phyloP scores from a whole-genome alignment of 2,329 filamentous ascomycete species.

The Bertia moriformis region DNA sequence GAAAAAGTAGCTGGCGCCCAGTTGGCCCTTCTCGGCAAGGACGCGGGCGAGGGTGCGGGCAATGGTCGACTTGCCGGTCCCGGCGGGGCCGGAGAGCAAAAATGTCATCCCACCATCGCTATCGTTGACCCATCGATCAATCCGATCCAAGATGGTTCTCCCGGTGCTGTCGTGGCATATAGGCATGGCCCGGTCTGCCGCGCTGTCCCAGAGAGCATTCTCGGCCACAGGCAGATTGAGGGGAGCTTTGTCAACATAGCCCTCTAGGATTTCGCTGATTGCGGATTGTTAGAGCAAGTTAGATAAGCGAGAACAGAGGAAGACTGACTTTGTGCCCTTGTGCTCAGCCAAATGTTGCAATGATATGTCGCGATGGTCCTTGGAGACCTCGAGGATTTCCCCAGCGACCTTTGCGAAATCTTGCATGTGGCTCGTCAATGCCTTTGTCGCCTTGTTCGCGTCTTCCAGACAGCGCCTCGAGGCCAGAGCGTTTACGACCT shows the following conservation, averaged over 20 bases:
- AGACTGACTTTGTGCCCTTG: no score
- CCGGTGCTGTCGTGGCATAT: constrained; percentile 2
- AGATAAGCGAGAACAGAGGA: no score
- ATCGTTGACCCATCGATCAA: constrained; percentile 2
- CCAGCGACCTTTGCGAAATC: no score
- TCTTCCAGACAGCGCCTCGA: no score
- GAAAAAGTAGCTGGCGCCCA: constrained; percentile 5
- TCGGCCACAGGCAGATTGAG: constrained; percentile 4
- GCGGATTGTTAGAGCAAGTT: no score
- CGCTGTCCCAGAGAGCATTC: constrained; percentile 3
- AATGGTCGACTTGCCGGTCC: constrained; percentile 4
- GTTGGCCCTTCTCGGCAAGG: background rate
- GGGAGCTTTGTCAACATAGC: background rate
- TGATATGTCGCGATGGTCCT: no score
- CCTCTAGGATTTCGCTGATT: background rate
- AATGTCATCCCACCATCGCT: constrained; percentile 1
- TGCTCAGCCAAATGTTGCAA: no score
- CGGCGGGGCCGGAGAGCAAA: constrained; percentile 3
- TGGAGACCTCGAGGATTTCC: no score
- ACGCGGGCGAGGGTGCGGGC: constrained; percentile 1
- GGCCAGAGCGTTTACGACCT: no score
- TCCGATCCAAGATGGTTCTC: constrained; percentile 1
- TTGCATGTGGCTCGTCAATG: no score
- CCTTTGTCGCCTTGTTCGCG: constrained; percentile 1
- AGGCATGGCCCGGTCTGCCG: constrained; percentile 1